phyloP scores from a whole-genome alignment of 2,329 filamentous ascomycete genomes.

The Xylaria sp. region DNA sequence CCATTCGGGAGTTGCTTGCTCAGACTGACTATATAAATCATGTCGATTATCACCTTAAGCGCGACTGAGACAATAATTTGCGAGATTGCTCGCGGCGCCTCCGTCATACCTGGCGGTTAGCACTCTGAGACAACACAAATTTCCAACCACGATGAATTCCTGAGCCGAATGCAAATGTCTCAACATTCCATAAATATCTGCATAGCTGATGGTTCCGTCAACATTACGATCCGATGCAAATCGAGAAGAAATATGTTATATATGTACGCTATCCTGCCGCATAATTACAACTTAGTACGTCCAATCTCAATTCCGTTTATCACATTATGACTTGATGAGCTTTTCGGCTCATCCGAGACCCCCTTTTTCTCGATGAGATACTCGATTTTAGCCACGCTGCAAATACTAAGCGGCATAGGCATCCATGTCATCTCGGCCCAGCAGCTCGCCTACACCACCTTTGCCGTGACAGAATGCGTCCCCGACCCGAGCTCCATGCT shows the following conservation, averaged over 20 bases:
- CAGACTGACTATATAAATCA: conserved; percentile 1
- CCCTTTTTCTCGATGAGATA: conserved; percentile 24
- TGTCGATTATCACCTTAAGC: conserved; percentile 3
- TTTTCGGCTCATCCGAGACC: background rate
- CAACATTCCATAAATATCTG: background rate
- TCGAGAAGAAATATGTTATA: too few relatives aligned
- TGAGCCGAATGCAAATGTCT: conserved; percentile 17
- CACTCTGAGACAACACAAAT: conserved; percentile 22
- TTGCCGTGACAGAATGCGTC: conserved; percentile 37
- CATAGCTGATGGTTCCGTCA: conserved; percentile 4
- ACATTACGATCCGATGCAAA: background rate
- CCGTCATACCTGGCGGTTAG: background rate
- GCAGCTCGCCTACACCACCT: conserved; percentile 31
- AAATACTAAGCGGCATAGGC: conserved; percentile 15
- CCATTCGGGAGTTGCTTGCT: background rate
- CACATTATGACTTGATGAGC: conserved; percentile 9
- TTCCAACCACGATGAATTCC: conserved; percentile 8
- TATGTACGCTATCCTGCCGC: conserved; percentile 18
- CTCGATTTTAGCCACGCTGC: conserved; percentile 7
- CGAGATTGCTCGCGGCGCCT: conserved; percentile 6
- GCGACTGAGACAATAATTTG: conserved; percentile 16
- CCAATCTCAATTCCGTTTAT: background rate
- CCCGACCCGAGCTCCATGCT: background rate
- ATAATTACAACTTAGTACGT: background rate
- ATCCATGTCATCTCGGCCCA: conserved; percentile 24